Evolutionary conservation across 257 asterid genomes (phyloP), one percentile per base, ranked within the genome.

Genomic region (Handroanthus guayacan): DNA sequence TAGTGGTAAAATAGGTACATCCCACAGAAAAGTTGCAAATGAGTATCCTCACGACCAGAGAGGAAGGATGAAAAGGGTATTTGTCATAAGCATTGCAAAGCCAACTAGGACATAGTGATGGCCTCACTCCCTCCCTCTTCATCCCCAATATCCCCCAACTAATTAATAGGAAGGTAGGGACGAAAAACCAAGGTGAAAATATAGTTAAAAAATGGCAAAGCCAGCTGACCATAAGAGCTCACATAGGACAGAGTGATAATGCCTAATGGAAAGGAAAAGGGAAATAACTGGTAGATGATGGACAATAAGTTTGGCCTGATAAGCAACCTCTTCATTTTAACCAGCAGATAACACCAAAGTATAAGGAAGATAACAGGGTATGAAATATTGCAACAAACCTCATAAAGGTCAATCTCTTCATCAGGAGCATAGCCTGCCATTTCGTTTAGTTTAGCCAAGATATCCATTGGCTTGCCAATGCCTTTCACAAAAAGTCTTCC

Each of bases 381-480:
- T 52, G 9, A 62, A 16, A 25, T 3, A 39, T 31, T 62, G 73
- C 13, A 75, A 79, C 82, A 70, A 79, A 86, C 90, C 90, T 86
- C 84, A 65, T 69, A 81, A 45, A 86, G 87, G 67, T 81, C 86
- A 67, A 86, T 83, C 45, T 81, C 88, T 83, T 83, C 89, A 57
- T 83, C 84, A 17, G 86, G 80, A 61, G 82, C 78, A 83, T 75
- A 81, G 66, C 84, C 78, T 69, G 84, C 89, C 86, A 83, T 86
- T 81, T 74, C 81, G 66, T 86, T 83, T 14, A 86, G 87, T 71
- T 81, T 77, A 57, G 67, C 9, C 79, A 86, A 67, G 69, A 86
- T 86, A 31, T 83, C 86, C 20, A 38, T 65, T 14, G 86, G 90
- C 80, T 67, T 83, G 56, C 80, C 81, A 61, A 13, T 62, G 76